Base-by-base conservation (phyloP, 2,329 filamentous ascomycete genomes). In the Pseudogymnoascus sp. region DNA sequence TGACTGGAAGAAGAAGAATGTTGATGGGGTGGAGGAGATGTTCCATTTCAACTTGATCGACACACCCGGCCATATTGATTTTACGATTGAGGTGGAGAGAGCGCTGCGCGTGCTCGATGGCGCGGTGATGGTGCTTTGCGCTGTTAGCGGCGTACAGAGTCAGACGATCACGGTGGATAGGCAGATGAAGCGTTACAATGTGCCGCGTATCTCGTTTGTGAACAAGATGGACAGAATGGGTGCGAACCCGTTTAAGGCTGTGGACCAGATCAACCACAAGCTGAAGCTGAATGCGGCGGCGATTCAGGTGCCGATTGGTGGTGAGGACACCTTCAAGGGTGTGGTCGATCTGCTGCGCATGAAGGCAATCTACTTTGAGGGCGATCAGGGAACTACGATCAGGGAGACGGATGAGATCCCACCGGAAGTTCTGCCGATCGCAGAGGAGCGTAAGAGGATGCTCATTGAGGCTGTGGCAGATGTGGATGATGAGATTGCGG, bases 151-250 rank as follows among this genome's bases (percentile, higher is more conserved):
- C 73, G 94, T 99, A 35, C 94, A 99, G 78, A 93, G 89, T 73
- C 94, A 99, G 78, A 99, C 94, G 17, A 97, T 97, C 70, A 99
- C 94, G 1, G 94, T 99, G 66, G 92, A 99, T 76, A 85, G 94
- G 69, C 94, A 99, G 80, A 99, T 99, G 94, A 91, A 92, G 80
- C 87, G 94, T 69, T 99, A 99, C 81, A 93, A 97, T 73, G 88
- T 99, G 66, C 94, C 94, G 65, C 85, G 94, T 70, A 87, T 99
- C 74, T 96, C 90, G 61, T 99, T 99, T 72, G 86, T 99, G 74
- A 99, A 99, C 81, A 99, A 99, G 83, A 97, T 99, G 93, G 94
- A 99, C 73, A 89, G 94, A 67, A 97, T 97, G 89, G 94, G 94
- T 64, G 91, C 94, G 67, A 97, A 99, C 74, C 94, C 94, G 7